Base-by-base conservation (phyloP, 2,329 filamentous ascomycete genomes). In the Colletotrichum incanum region DNA sequence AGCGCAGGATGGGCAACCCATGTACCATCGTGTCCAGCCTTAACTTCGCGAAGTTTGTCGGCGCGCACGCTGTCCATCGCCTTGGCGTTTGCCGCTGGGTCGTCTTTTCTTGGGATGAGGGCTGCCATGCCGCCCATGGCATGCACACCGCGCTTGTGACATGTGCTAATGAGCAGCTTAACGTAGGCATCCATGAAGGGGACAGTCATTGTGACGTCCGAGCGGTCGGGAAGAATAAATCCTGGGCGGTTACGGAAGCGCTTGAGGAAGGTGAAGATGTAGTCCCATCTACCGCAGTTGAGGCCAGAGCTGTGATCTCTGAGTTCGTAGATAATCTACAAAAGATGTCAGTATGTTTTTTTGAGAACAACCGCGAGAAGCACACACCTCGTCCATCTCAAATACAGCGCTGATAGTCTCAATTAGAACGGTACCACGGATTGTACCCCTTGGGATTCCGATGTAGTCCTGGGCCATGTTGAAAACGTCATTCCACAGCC, bases 191-290 rank as follows among this genome's bases (percentile, higher is more conserved):
- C 87, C 94, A 97, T 97, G 84, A 97, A 97, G 8, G 94, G 94
- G 1, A 94, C 92, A 11, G 94, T 97, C 94, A 97, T 97, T 76
- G 94, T 97, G 59, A 97, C 93, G 65, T 90, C 88, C 68, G 91
- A 90, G 72, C 94, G 93, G 82, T 97, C 94, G n/a, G 94, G 94
- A 16, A 97, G 91, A 70, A 97, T 90, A 80, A 97, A 97, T 84
- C 92, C 90, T 75, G 92, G 88, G 86, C 96, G 94, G 78, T 96
- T 90, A 79, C 94, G 93, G 92, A 97, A 96, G 82, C 95, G 95
- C 89, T 97, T 97, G 87, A 97, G 96, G 78, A 94, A 93, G 80
- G 92, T 95, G 88, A 97, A 97, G 84, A 97, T 97, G 87, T 97
- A 97, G 81, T 97, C 94, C 94, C 94, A 97, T 75, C 94, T 91